A percentile compares a stretch with the other conserved stretches of the same genome.
These are phyloP conservation scores for Thalassia testudinum DNA, from an alignment of 116 monocot species.

Conservation along the genomic window DNA sequence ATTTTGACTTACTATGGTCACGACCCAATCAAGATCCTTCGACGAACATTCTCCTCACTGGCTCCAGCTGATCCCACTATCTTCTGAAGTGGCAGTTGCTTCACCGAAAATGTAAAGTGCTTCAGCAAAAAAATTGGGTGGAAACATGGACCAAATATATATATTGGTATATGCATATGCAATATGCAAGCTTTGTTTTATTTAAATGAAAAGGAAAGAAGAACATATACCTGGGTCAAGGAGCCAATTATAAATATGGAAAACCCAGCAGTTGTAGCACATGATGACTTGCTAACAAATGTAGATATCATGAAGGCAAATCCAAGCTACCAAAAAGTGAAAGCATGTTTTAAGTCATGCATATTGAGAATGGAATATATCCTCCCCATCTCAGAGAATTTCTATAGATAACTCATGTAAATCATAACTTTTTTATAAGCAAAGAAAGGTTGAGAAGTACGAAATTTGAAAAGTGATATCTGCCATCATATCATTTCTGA, in stretches of 20 bases:
- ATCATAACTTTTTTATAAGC: too few relatives aligned
- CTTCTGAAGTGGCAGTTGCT: conserved; percentile 64
- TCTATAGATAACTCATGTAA: too few relatives aligned
- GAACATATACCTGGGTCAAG: conserved; percentile 57
- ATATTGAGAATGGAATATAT: too few relatives aligned
- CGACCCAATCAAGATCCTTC: conserved; percentile 30
- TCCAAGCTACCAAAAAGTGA: conserved; percentile 44
- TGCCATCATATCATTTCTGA: too few relatives aligned
- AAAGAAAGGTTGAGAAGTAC: too few relatives aligned
- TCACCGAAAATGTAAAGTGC: conserved; percentile 52
- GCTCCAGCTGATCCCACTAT: conserved; percentile 59
- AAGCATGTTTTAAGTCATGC: too few relatives aligned
- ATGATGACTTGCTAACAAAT: conserved; percentile 67
- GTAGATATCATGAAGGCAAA: conserved; percentile 90
- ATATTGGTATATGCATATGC: too few relatives aligned
- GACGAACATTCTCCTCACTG: conserved; percentile 37
- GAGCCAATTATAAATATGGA: conserved; percentile 84
- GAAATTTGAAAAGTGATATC: too few relatives aligned
- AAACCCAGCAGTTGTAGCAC: conserved; percentile 85
- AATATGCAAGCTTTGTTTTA: not conserved
- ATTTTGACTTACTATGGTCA: conserved; percentile 54
- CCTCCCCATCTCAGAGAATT: too few relatives aligned
- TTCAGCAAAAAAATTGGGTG: conserved; percentile 68
- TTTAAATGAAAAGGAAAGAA: not conserved
- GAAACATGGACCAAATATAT: conserved; percentile 63